Conservation (phyloP, 257 asterid species). For the Forsythia suspensa region DNA sequence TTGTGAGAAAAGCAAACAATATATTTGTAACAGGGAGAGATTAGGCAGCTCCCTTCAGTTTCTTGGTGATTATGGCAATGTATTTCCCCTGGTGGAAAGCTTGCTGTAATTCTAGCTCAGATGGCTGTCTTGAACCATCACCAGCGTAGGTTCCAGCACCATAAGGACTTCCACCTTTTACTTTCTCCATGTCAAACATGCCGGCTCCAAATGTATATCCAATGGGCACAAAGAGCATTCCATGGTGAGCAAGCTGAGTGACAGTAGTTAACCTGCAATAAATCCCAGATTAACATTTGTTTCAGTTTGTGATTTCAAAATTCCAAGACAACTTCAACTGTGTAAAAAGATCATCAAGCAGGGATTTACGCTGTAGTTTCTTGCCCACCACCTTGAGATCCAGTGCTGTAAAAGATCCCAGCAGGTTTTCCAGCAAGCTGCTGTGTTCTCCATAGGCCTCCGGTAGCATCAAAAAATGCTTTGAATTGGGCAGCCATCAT, state of each 20-base stretch:
- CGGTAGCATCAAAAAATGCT: slow-evolving; percentile 52
- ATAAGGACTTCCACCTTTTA: slow-evolving; percentile 41
- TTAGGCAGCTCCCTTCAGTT: slow-evolving; percentile 37
- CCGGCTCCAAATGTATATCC: slow-evolving; percentile 67
- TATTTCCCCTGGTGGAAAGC: slow-evolving; percentile 45
- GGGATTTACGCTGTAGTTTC: slow-evolving; percentile 51
- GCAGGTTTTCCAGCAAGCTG: slow-evolving; percentile 59
- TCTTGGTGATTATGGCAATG: slow-evolving; percentile 37
- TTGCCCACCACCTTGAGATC: slow-evolving; percentile 63
- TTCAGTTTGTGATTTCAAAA: not conserved
- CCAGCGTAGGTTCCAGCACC: slow-evolving; percentile 49
- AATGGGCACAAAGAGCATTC: slow-evolving; percentile 65
- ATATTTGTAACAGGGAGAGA: not conserved
- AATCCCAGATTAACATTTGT: not conserved
- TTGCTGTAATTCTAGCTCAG: slow-evolving; percentile 40
- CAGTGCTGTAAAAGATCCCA: slow-evolving; percentile 53
- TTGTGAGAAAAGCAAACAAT: not conserved
- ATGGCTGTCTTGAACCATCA: slow-evolving; percentile 42
- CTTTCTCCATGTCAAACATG: slow-evolving; percentile 56
- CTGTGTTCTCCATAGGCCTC: slow-evolving; percentile 50
- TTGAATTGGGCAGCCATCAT: slow-evolving; percentile 62
- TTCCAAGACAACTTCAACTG: not conserved
- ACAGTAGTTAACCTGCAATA: slow-evolving; percentile 58
- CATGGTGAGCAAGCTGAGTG: slow-evolving; percentile 66
- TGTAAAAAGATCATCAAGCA: not conserved